Evolutionary conservation across 2,329 filamentous ascomycete genomes (phyloP).

Genomic region (Penicillium polonicum): DNA sequence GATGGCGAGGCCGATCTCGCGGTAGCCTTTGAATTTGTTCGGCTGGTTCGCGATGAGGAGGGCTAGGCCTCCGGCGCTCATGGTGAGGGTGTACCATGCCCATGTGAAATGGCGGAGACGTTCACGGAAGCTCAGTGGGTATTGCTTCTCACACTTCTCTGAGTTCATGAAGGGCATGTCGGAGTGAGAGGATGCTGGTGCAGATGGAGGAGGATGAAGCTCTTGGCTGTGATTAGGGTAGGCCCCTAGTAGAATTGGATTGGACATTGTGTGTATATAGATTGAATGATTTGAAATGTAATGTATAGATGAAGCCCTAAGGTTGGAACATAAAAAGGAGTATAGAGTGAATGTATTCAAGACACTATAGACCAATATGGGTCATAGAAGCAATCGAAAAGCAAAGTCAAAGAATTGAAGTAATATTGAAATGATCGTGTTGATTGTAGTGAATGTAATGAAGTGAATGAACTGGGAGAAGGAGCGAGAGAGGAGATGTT

Average conservation of each 20-base stretch:
- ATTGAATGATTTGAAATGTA: neutral
- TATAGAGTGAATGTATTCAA: constrained; percentile 2
- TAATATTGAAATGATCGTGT: no score
- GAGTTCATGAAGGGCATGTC: constrained; percentile 23
- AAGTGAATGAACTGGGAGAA: neutral
- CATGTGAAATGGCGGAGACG: constrained; percentile 58
- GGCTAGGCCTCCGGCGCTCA: constrained; percentile 71
- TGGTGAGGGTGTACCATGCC: constrained; percentile 73
- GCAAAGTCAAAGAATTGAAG: neutral
- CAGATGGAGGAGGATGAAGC: constrained; percentile 20
- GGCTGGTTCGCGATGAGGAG: constrained; percentile 63
- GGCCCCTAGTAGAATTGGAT: constrained; percentile 17
- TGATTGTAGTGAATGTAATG: neutral
- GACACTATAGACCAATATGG: neutral
- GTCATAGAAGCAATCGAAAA: neutral
- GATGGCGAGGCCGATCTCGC: constrained; percentile 63
- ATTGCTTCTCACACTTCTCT: constrained; percentile 20
- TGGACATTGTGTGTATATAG: constrained; percentile 12
- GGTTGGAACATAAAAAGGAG: neutral
- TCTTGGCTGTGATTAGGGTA: constrained; percentile 11
- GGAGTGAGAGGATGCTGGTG: constrained; percentile 24
- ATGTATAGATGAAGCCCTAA: neutral
- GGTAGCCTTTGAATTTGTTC: constrained; percentile 62
- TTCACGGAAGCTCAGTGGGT: constrained; percentile 21
- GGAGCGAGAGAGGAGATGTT: constrained; percentile 1